Evolutionary conservation across 2,329 filamentous ascomycete species (phyloP).

Genomic region (Colletotrichum sp.): DNA sequence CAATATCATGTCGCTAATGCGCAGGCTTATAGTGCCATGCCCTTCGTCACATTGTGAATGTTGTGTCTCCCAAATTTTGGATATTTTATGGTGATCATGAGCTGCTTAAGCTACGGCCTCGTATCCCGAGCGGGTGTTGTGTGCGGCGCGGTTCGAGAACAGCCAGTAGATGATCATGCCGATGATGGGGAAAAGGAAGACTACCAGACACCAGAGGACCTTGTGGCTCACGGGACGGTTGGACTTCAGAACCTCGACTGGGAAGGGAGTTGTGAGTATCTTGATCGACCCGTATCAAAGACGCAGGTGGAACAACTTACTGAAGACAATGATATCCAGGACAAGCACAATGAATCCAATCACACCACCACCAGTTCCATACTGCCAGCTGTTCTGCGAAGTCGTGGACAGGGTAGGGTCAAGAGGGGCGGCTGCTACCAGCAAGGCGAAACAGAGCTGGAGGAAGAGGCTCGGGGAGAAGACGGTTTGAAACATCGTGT

Average conservation of each 20-base stretch:
- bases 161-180: slow-evolving; percentile 68
- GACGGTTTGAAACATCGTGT: neutral
- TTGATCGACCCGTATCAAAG: neutral
- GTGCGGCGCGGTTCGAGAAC: slow-evolving; percentile 65
- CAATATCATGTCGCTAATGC: neutral
- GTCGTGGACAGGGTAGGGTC: slow-evolving; percentile 49
- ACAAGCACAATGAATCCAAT: slow-evolving; percentile 66
- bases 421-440: slow-evolving; percentile 54
- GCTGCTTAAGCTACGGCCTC: slow-evolving; percentile 47
- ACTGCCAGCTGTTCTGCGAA: slow-evolving; percentile 55
- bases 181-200: slow-evolving; percentile 68
- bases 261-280: neutral
- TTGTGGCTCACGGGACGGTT: slow-evolving; percentile 63
- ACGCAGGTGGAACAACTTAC: slow-evolving; percentile 43
- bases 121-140: slow-evolving; percentile 59
- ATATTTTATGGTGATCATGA: neutral
- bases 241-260: slow-evolving; percentile 70
- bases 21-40: neutral
- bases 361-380: slow-evolving; percentile 66
- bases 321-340: slow-evolving; percentile 66
- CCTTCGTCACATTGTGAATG: neutral
- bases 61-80: neutral
- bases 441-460: slow-evolving; percentile 55
- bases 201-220: slow-evolving; percentile 65
- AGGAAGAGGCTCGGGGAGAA: slow-evolving; percentile 47